Evolutionary conservation across 805 yeast genomes (phyloP).

Genomic region (Wickerhamomyces chaumierensis): DNA sequence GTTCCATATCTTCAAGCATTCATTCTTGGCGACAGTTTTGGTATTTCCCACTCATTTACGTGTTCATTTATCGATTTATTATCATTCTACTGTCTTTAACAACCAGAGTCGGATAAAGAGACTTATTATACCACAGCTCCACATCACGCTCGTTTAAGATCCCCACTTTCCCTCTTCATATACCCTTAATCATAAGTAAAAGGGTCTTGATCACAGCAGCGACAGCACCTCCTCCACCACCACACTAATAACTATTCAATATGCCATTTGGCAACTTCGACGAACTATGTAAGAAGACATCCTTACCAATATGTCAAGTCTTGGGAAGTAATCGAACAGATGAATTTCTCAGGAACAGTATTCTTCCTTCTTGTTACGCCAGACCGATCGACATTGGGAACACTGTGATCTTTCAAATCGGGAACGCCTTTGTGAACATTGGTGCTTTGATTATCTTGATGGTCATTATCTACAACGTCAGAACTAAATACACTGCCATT

Average conservation of each 20-base stretch:
- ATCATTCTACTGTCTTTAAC: too few species aligned
- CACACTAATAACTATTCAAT: not conserved
- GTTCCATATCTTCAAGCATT: too few species aligned
- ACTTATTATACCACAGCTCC: too few species aligned
- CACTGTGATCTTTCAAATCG: conserved; percentile 81
- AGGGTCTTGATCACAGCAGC: too few species aligned
- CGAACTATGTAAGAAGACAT: conserved; percentile 48
- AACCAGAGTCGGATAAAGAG: too few species aligned
- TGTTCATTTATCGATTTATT: too few species aligned
- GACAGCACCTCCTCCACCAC: too few species aligned
- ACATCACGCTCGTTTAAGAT: too few species aligned
- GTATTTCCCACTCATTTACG: too few species aligned
- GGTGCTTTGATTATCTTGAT: conserved; percentile 55
- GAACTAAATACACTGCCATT: conserved; percentile 86
- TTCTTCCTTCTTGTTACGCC: conserved; percentile 73
- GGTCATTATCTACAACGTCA: conserved; percentile 65
- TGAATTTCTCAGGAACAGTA: conserved; percentile 28
- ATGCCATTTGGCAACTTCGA: conserved; percentile 64
- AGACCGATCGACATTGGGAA: conserved; percentile 81
- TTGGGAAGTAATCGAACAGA: conserved; percentile 21
- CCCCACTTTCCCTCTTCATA: too few species aligned
- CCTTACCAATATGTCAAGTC: conserved; percentile 74
- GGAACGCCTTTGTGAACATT: conserved; percentile 77
- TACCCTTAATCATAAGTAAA: too few species aligned
- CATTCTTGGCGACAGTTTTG: too few species aligned